These are phyloP conservation scores for Tothia fuscella DNA, from an alignment of 2,329 filamentous ascomycete genomes.

Conservation along the genomic window DNA sequence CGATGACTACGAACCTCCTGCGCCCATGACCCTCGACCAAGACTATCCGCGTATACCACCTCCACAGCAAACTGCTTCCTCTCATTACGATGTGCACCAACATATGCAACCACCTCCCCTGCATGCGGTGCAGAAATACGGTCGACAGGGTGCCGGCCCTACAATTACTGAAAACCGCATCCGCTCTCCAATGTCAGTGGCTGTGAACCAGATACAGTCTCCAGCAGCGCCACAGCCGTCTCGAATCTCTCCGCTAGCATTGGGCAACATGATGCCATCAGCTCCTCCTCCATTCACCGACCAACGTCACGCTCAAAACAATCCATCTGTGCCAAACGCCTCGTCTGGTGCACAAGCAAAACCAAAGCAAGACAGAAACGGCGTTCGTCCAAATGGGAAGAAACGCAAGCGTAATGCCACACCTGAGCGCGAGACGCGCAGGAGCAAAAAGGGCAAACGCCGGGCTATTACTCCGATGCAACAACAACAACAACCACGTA, in stretches of 20 bases:
- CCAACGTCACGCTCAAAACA: background rate
- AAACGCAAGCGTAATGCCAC: slow-evolving; percentile 8
- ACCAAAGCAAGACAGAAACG: slow-evolving; percentile 3
- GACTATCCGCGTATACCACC: background rate
- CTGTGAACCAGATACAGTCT: slow-evolving; percentile 62
- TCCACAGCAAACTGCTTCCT: background rate
- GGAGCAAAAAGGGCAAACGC: slow-evolving; percentile 4
- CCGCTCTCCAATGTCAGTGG: slow-evolving; percentile 42
- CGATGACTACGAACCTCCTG: slow-evolving; percentile 23
- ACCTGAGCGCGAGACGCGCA: background rate
- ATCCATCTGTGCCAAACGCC: background rate
- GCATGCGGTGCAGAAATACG: too few species aligned
- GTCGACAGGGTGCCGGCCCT: background rate
- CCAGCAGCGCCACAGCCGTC: slow-evolving; percentile 65
- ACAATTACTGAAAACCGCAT: slow-evolving; percentile 19
- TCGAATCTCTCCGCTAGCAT: slow-evolving; percentile 49
- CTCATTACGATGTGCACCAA: background rate
- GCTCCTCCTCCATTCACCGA: background rate
- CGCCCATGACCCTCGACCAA: slow-evolving; percentile 7
- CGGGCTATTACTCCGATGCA: background rate
- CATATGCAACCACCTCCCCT: too few species aligned
- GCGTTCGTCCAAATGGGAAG: background rate
- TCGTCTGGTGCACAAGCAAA: background rate
- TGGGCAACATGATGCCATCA: slow-evolving; percentile 1
- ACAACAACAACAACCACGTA: background rate